Evolutionary conservation across 1,284 basidiomycete species (phyloP).

Genomic region (Tilletia walkeri): DNA sequence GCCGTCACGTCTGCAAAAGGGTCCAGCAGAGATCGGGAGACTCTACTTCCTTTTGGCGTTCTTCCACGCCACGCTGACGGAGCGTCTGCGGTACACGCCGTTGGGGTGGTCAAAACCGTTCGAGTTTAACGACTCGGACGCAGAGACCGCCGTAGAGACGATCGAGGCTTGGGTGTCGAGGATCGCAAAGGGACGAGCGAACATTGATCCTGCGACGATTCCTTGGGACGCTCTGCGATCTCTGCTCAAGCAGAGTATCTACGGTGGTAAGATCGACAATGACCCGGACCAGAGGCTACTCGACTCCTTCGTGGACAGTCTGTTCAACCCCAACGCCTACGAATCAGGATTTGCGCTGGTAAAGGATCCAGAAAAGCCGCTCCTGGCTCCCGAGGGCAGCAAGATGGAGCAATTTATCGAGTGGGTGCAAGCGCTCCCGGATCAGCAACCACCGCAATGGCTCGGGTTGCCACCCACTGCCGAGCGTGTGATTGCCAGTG

Average conservation of each 20-base stretch:
- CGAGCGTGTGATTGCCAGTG: constrained; percentile 50
- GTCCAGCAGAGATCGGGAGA: constrained; percentile 46
- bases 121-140: constrained; percentile 55
- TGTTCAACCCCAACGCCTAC: constrained; percentile 51
- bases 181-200: constrained; percentile 43
- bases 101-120: constrained; percentile 52
- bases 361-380: constrained; percentile 34
- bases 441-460: constrained; percentile 54
- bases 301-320: constrained; percentile 50
- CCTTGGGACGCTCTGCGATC: constrained; percentile 52
- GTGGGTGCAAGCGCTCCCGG: constrained; percentile 49
- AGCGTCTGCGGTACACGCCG: constrained; percentile 51
- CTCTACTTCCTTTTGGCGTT: constrained; percentile 51
- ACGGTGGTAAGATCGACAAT: constrained; percentile 54
- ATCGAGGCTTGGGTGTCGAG: constrained; percentile 48
- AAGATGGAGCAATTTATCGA: constrained; percentile 48
- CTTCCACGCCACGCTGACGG: constrained; percentile 51
- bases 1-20: constrained; percentile 36
- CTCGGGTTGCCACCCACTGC: constrained; percentile 50
- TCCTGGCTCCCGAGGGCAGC: constrained; percentile 49
- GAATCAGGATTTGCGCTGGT: constrained; percentile 47
- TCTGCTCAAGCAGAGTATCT: constrained; percentile 49
- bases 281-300: constrained; percentile 48
- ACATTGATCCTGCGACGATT: constrained; percentile 48
- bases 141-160: constrained; percentile 47